Evolutionary conservation across 2,329 filamentous ascomycete genomes (phyloP).

Genomic region (Fusarium mexicanum): DNA sequence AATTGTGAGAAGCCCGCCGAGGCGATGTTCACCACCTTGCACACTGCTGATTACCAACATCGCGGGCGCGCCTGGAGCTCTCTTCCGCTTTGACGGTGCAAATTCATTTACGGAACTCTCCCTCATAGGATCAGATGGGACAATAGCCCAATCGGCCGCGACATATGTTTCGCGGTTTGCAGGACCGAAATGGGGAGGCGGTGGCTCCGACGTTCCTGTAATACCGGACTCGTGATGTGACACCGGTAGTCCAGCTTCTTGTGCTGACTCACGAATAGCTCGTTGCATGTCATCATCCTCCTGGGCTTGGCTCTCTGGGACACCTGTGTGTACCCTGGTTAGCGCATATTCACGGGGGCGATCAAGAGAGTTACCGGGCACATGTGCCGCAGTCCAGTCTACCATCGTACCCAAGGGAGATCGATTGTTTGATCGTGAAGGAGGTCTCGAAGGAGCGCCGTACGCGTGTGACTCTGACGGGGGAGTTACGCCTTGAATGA

Average conservation of each 20-base stretch:
- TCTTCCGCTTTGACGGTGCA: slow-evolving; percentile 56
- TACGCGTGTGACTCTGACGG: slow-evolving; percentile 53
- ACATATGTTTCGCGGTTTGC: slow-evolving; percentile 67
- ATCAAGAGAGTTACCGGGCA: slow-evolving; percentile 51
- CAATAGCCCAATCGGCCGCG: slow-evolving; percentile 67
- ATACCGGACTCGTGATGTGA: slow-evolving; percentile 62
- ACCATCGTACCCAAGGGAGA: slow-evolving; percentile 65
- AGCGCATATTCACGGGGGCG: slow-evolving; percentile 34
- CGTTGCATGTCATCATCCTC: slow-evolving; percentile 66
- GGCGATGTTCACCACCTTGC: slow-evolving; percentile 50
- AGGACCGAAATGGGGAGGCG: slow-evolving; percentile 66
- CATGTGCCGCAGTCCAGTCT: slow-evolving; percentile 57
- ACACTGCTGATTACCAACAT: slow-evolving; percentile 57
- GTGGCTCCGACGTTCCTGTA: slow-evolving; percentile 50
- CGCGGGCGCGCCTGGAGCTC: slow-evolving; percentile 55
- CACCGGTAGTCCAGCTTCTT: slow-evolving; percentile 58
- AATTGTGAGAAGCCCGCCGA: slow-evolving; percentile 67
- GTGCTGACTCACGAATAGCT: slow-evolving; percentile 65
- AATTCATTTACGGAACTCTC: slow-evolving; percentile 33
- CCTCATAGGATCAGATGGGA: slow-evolving; percentile 51
- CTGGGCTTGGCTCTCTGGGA: slow-evolving; percentile 51
- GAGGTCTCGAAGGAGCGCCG: slow-evolving; percentile 67
- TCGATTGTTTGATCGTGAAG: slow-evolving; percentile 66
- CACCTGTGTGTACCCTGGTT: slow-evolving; percentile 48
- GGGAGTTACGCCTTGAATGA: slow-evolving; percentile 57